These are phyloP conservation scores for Penicillium sp. DNA, from an alignment of 2,329 filamentous ascomycete species.

Conservation along the genomic window DNA sequence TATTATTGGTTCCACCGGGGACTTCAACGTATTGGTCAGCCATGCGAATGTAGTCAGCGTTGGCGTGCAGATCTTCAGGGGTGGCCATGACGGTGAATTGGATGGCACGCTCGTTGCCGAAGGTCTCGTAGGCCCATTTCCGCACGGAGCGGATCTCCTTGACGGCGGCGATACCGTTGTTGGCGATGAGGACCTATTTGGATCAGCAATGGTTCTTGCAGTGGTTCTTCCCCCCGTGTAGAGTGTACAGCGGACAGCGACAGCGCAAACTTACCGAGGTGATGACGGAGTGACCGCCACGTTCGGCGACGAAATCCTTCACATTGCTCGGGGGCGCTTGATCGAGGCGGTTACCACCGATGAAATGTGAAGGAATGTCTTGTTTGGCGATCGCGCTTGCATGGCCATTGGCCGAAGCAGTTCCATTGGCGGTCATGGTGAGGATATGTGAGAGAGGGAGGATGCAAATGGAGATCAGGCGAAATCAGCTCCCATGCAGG, in stretches of 20 bases:
- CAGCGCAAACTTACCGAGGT: constrained; percentile 74
- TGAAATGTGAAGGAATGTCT: constrained; percentile 89
- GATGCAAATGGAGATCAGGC: constrained; percentile 25
- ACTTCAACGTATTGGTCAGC: constrained; percentile 99
- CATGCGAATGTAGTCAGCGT: constrained; percentile 99
- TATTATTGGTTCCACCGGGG: constrained; percentile 98
- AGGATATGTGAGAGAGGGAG: constrained; percentile 8
- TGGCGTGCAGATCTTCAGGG: constrained; percentile 94
- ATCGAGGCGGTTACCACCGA: constrained; percentile 86
- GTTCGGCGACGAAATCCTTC: constrained; percentile 89
- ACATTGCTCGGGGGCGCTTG: constrained; percentile 83
- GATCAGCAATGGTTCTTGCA: background rate
- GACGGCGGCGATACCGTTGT: constrained; percentile 99
- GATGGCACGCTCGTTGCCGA: constrained; percentile 96
- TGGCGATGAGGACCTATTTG: constrained; percentile 88
- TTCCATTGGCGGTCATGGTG: constrained; percentile 48
- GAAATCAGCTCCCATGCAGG: constrained; percentile 31
- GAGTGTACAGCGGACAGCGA: background rate
- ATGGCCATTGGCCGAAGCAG: constrained; percentile 53
- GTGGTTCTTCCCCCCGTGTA: background rate
- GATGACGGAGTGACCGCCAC: constrained; percentile 97
- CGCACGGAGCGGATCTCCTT: constrained; percentile 99
- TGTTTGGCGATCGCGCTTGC: constrained; percentile 75
- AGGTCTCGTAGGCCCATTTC: constrained; percentile 99
- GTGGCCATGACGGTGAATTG: constrained; percentile 99